phyloP scores from a whole-genome alignment of 2,329 filamentous ascomycete species.

The Herpotrichia juniperi region DNA sequence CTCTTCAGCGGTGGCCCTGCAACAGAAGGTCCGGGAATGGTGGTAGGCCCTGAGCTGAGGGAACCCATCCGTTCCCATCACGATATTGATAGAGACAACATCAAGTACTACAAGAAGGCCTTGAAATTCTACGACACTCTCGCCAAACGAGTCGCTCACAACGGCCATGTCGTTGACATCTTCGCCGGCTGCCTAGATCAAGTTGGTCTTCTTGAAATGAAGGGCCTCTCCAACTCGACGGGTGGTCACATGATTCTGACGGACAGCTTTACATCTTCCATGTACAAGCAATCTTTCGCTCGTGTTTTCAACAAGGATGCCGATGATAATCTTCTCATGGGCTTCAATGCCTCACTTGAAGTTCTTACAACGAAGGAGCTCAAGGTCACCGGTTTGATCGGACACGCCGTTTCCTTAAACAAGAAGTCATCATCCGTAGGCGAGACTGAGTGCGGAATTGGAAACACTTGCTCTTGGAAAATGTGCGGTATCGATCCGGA shows the following conservation, averaged over 20 bases:
- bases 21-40: conserved; percentile 95
- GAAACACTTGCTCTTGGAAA: conserved; percentile 99
- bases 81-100: conserved; percentile 97
- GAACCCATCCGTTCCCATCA: conserved; percentile 98
- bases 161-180: conserved; percentile 96
- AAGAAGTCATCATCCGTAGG: conserved; percentile 98
- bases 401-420: conserved; percentile 94
- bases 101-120: conserved; percentile 99
- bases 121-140: conserved; percentile 97
- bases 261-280: conserved; percentile 97
- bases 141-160: conserved; percentile 92
- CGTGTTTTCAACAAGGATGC: conserved; percentile 97
- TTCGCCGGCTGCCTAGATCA: conserved; percentile 98
- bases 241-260: conserved; percentile 98
- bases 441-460: conserved; percentile 97
- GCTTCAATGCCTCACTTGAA: conserved; percentile 95
- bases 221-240: conserved; percentile 92
- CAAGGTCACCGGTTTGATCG: conserved; percentile 96
- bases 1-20: conserved; percentile 93
- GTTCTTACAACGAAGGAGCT: conserved; percentile 97
- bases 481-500: conserved; percentile 98
- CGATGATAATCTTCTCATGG: conserved; percentile 94
- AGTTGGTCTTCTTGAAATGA: conserved; percentile 97
- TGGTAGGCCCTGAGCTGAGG: conserved; percentile 92
- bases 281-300: conserved; percentile 99